Base-by-base conservation (phyloP, 345 rosid genomes). In the Gossypium bickii region DNA sequence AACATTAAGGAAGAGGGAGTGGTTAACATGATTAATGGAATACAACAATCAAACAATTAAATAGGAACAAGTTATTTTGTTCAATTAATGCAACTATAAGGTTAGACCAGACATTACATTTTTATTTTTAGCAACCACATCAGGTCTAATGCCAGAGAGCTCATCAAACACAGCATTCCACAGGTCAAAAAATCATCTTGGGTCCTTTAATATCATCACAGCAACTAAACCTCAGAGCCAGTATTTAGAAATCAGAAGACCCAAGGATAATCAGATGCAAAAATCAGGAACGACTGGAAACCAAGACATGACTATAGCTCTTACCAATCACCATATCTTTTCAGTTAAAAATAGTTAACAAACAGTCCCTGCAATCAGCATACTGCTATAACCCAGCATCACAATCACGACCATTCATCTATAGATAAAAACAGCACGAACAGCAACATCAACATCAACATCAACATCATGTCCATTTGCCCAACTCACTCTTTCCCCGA, bases 381-480 rank as follows among this genome's bases (percentile, higher is more conserved):
- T 73, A 73, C 74, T 68, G 76, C 75, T n/a, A 76, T 38, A 67
- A 62, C 69, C 63, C 85, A 76, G 81, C 78, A 81, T 73, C 84
- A 82, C 76, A 84, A 83, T 78, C 91, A 82, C 85, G 84, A 77
- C 72, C 90, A 87, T 75, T 86, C 80, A 81, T 83, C 88, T 80
- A 88, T 77, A 78, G 67, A 78, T 81, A 86, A 78, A 80, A 76
- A 84, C 90, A 89, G 95, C 95, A 90, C 74, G 91, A 85, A 88
- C 94, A 85, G 90, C 94, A 85, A 82, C 78, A 79, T 78, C 92
- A 82, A 85, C 87, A 86, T 72, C n/a, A 22, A 22, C 92, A 86
- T 74, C 80, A 82, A 85, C 87, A 86, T 72, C 81, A 82, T 74
- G 82, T 63, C 86, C 84, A 86, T 82, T 89, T 74, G 87, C 86